These are phyloP conservation scores for Avicennia marina DNA, from an alignment of 257 asterid species.

Conservation along the genomic window DNA sequence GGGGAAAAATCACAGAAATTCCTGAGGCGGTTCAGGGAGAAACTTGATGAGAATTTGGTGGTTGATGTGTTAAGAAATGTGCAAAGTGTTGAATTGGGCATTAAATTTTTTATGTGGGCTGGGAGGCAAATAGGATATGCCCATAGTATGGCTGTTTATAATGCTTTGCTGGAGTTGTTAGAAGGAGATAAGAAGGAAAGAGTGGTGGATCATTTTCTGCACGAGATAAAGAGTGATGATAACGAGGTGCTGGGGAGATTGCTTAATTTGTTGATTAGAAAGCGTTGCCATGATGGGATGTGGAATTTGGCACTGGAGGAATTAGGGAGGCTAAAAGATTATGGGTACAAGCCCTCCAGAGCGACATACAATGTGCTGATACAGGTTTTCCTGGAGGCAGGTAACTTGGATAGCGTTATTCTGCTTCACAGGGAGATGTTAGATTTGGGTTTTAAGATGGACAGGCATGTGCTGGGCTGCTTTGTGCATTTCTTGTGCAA, in stretches of 20 bases:
- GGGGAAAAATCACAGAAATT: slow-evolving; percentile 70
- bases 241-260: slow-evolving; percentile 62
- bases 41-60: slow-evolving; percentile 59
- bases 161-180: slow-evolving; percentile 65
- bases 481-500: slow-evolving; percentile 62
- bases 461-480: slow-evolving; percentile 50
- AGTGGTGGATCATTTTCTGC: slow-evolving; percentile 39
- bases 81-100: slow-evolving; percentile 59
- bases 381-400: slow-evolving; percentile 67
- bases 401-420: slow-evolving; percentile 60
- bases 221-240: slow-evolving; percentile 60
- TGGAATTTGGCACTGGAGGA: slow-evolving; percentile 93
- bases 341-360: slow-evolving; percentile 69
- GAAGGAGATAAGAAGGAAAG: slow-evolving; percentile 30
- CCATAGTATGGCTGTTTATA: slow-evolving; percentile 59
- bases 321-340: slow-evolving; percentile 80
- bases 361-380: slow-evolving; percentile 66
- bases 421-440: slow-evolving; percentile 83
- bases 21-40: slow-evolving; percentile 68
- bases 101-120: slow-evolving; percentile 90
- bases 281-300: slow-evolving; percentile 71
- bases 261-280: slow-evolving; percentile 72
- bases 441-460: slow-evolving; percentile 61
- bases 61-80: slow-evolving; percentile 63
- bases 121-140: slow-evolving; percentile 87